Conservation (phyloP, 1,284 basidiomycete species). For the Psilocybe mexicana region DNA sequence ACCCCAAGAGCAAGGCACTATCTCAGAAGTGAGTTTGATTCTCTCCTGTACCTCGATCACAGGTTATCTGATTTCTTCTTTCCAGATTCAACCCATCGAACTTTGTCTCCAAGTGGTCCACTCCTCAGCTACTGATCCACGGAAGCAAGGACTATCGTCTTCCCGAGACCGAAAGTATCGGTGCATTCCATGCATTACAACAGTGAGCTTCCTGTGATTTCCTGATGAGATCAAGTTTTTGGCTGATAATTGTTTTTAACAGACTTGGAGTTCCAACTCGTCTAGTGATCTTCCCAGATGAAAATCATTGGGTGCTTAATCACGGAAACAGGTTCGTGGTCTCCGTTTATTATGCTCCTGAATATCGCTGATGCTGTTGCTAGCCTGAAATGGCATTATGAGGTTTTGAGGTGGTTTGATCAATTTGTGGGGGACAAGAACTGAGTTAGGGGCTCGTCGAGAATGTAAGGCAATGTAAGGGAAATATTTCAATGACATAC, state of each 20-base stretch:
- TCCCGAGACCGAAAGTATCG: constrained; percentile 81
- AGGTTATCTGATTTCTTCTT: neutral
- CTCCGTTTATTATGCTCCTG: neutral
- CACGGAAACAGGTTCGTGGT: constrained; percentile 65
- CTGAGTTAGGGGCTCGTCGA: neutral
- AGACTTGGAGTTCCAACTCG: constrained; percentile 79
- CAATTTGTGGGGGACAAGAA: constrained; percentile 57
- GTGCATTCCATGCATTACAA: constrained; percentile 77
- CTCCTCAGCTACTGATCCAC: constrained; percentile 84
- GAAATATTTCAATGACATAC: too few species aligned
- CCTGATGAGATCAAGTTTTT: too few species aligned
- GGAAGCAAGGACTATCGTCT: constrained; percentile 86
- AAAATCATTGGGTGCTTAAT: constrained; percentile 90
- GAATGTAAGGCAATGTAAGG: too few species aligned
- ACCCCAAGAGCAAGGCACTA: constrained; percentile 53
- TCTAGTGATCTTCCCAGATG: constrained; percentile 88
- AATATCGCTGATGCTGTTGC: constrained; percentile 1
- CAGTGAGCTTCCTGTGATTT: constrained; percentile 51
- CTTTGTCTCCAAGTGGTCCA: constrained; percentile 82
- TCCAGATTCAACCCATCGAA: constrained; percentile 71
- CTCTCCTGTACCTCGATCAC: neutral
- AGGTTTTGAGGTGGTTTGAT: constrained; percentile 88
- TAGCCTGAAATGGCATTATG: constrained; percentile 83
- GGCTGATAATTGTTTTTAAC: neutral
- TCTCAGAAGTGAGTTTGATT: constrained; percentile 50